A percentile compares a stretch with the other conserved stretches of the same genome.
Evolutionary conservation across 2,329 filamentous ascomycete species (phyloP).

Genomic region (Penicillium sclerotiorum): DNA sequence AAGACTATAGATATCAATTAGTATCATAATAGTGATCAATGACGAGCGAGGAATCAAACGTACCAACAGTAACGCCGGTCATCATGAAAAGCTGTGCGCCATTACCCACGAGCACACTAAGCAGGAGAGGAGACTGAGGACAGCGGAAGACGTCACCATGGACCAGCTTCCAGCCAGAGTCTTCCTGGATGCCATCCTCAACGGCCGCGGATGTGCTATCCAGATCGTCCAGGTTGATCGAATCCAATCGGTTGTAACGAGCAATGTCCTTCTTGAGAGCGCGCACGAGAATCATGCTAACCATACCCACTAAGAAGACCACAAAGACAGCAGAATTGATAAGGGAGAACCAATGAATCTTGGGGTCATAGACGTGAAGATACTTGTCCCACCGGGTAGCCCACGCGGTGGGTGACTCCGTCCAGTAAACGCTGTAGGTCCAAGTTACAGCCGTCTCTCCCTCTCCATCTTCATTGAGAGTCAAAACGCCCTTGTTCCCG

Average conservation of each 20-base stretch:
- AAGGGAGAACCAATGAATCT: constrained; percentile 98
- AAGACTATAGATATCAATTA: constrained; percentile 58
- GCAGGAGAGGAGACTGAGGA: constrained; percentile 77
- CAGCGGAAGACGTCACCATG: constrained; percentile 96
- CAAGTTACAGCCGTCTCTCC: constrained; percentile 72
- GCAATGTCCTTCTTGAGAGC: constrained; percentile 94
- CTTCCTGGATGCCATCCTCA: constrained; percentile 93
- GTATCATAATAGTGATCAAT: not conserved
- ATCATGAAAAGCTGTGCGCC: constrained; percentile 97
- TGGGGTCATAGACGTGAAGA: constrained; percentile 92
- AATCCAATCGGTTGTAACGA: constrained; percentile 91
- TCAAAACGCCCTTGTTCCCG: constrained; percentile 60
- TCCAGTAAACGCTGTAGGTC: constrained; percentile 93
- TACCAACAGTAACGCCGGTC: constrained; percentile 85
- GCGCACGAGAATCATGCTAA: constrained; percentile 86
- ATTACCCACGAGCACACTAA: constrained; percentile 88
- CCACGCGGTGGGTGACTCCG: constrained; percentile 80
- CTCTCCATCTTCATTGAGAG: constrained; percentile 64
- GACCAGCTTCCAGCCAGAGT: constrained; percentile 97
- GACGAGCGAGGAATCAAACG: constrained; percentile 23
- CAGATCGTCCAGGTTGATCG: constrained; percentile 86
- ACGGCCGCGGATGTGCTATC: constrained; percentile 71
- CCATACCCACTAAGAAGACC: constrained; percentile 84
- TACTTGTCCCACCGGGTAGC: constrained; percentile 99
- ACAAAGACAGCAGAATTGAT: constrained; percentile 96